Conservation (phyloP, 1,284 basidiomycete species). For the Pseudozyma flocculosa region DNA sequence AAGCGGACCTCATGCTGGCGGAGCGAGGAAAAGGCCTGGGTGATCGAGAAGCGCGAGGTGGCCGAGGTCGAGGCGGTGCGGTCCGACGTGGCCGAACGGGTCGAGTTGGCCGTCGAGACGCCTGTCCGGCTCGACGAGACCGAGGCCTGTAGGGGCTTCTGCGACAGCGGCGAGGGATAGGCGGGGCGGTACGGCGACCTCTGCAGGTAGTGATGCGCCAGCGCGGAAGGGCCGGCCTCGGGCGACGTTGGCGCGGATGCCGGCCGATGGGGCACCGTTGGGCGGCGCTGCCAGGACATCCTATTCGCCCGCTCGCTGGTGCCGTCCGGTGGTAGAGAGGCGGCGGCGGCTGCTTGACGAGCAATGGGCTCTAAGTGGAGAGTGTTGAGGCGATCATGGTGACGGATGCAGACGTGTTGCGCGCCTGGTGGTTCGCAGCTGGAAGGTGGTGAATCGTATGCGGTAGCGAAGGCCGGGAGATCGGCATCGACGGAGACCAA, state of each 20-base stretch:
- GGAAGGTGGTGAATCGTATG: too few species aligned
- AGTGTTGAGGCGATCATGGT: too few species aligned
- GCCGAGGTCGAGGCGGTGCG: conserved; percentile 15
- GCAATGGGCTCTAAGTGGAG: too few species aligned
- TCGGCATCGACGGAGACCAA: too few species aligned
- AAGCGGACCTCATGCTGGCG: conserved; percentile 37
- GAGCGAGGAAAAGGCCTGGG: conserved; percentile 27
- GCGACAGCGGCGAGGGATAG: conserved; percentile 29
- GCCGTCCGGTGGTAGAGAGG: too few species aligned
- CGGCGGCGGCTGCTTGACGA: too few species aligned
- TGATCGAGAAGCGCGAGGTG: conserved; percentile 29
- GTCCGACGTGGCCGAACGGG: conserved; percentile 14
- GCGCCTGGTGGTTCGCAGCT: too few species aligned
- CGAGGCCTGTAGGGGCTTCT: conserved; percentile 29
- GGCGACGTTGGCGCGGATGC: neutral
- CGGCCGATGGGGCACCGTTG: neutral
- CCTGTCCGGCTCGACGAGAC: conserved; percentile 25
- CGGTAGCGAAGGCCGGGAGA: too few species aligned
- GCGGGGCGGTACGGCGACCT: conserved; percentile 14
- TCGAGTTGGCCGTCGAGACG: conserved; percentile 22
- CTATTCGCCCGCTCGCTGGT: too few species aligned
- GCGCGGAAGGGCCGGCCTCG: neutral
- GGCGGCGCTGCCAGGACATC: neutral
- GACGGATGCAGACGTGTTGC: too few species aligned
- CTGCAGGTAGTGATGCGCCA: neutral